Conservation (phyloP, 495 filamentous ascomycete species). For the Jackrogersella multiformis region DNA sequence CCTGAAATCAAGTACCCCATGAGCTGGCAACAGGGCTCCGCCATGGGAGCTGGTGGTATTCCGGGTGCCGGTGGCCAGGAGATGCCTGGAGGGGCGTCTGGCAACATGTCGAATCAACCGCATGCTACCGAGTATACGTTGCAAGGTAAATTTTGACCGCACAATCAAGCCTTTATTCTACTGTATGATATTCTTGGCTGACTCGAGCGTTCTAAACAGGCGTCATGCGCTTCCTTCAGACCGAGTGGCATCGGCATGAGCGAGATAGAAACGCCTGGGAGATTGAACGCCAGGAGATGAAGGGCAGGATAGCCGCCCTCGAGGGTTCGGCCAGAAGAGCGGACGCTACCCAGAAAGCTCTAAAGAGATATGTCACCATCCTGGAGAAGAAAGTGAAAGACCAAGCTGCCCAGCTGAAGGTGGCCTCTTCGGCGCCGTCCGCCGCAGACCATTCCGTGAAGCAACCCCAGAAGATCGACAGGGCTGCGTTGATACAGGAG, state of each 20-base stretch:
- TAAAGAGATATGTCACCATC: slow-evolving; percentile 89
- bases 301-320: slow-evolving; percentile 92
- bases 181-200: slow-evolving; percentile 14
- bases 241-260: slow-evolving; percentile 98
- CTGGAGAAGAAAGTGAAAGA: slow-evolving; percentile 89
- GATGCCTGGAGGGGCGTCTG: slow-evolving; percentile 36
- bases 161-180: background rate
- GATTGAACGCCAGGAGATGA: slow-evolving; percentile 99
- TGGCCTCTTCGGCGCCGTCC: slow-evolving; percentile 36
- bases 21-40: slow-evolving; percentile 46
- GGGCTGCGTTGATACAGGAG: slow-evolving; percentile 56
- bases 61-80: slow-evolving; percentile 39
- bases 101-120: slow-evolving; percentile 60
- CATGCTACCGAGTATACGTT: slow-evolving; percentile 97
- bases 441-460: slow-evolving; percentile 49
- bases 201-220: slow-evolving; percentile 60
- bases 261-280: slow-evolving; percentile 99
- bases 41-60: slow-evolving; percentile 44
- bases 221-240: slow-evolving; percentile 99
- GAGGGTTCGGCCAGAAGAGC: slow-evolving; percentile 87
- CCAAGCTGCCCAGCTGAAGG: slow-evolving; percentile 59
- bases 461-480: slow-evolving; percentile 54
- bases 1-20: slow-evolving; percentile 33
- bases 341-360: slow-evolving; percentile 84
- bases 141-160: slow-evolving; percentile 71